Conservation (phyloP, 148 eudicot genomes). For the Selenicereus undatus region DNA sequence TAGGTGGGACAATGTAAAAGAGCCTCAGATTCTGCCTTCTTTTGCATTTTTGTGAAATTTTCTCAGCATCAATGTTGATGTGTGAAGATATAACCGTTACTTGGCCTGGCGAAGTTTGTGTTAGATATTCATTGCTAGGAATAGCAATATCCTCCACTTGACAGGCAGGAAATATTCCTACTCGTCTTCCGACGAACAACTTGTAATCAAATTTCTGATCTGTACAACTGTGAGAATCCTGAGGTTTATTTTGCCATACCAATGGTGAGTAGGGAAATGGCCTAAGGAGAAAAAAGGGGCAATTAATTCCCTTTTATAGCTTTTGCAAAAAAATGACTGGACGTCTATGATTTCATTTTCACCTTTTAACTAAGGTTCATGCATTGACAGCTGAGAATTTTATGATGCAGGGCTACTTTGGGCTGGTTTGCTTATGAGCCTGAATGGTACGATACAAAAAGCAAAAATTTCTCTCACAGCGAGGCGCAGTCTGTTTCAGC, state of each 20-base stretch:
- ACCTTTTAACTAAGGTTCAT: background rate
- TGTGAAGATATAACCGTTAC: background rate
- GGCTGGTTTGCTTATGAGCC: conserved; percentile 96
- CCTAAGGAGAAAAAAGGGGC: too few species aligned
- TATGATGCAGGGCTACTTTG: conserved; percentile 64
- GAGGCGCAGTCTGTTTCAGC: conserved; percentile 88
- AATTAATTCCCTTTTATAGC: too few species aligned
- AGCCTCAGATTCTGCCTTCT: background rate
- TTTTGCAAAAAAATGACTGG: too few species aligned
- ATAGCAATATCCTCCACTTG: background rate
- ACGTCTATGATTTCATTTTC: too few species aligned
- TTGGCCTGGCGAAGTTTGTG: background rate
- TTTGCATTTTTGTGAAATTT: background rate
- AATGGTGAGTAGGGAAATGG: too few species aligned
- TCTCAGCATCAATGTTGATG: background rate
- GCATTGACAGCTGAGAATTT: background rate
- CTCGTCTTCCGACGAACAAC: background rate
- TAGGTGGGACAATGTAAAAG: background rate
- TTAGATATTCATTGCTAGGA: background rate
- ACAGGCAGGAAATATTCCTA: background rate
- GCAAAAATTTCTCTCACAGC: conserved; percentile 69
- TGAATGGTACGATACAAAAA: conserved; percentile 85
- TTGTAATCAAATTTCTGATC: background rate
- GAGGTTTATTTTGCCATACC: background rate
- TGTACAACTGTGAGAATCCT: conserved; percentile 1